Conservation (phyloP, 805 yeast genomes). For the Deakozyma indianensis region DNA sequence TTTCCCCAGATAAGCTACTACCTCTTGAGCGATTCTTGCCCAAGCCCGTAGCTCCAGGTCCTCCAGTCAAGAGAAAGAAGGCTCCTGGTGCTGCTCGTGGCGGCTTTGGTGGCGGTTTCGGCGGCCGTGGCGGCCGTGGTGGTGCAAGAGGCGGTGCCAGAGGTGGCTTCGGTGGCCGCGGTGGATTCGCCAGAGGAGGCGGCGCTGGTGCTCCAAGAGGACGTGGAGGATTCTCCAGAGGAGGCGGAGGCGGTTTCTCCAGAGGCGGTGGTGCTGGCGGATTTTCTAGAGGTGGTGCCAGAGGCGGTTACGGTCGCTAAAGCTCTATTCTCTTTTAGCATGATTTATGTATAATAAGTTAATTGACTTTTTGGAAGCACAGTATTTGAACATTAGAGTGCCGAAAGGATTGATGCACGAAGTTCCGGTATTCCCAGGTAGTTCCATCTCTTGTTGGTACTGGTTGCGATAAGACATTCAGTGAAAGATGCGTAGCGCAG, state of each 20-base stretch:
- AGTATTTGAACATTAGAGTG: not conserved
- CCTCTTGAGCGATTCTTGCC: conserved; percentile 97
- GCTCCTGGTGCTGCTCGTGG: conserved; percentile 65
- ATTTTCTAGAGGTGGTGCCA: conserved; percentile 18
- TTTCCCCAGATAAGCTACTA: conserved; percentile 86
- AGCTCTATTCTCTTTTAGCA: not conserved
- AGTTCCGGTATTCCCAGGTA: conserved; percentile 16
- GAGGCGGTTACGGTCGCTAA: conserved; percentile 18
- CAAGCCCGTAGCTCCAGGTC: conserved; percentile 39
- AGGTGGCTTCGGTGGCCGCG: conserved; percentile 28
- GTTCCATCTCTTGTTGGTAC: conserved; percentile 8
- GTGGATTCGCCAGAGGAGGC: conserved; percentile 35
- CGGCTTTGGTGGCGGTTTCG: conserved; percentile 31
- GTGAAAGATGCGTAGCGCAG: conserved; percentile 17
- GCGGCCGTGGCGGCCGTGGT: conserved; percentile 29
- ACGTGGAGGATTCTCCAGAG: conserved; percentile 18
- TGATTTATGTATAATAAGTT: not conserved
- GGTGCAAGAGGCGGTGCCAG: conserved; percentile 24
- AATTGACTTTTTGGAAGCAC: not conserved
- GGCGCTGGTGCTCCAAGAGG: conserved; percentile 27
- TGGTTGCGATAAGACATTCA: conserved; percentile 20
- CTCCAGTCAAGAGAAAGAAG: conserved; percentile 32
- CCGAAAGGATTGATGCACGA: conserved; percentile 11
- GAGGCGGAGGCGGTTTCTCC: conserved; percentile 23
- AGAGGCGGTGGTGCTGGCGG: too few relatives aligned